Percentiles rank a stretch among this genome's conserved stretches.
phyloP scores from a whole-genome alignment of 2,329 filamentous ascomycete genomes.

The Periconia sp. region DNA sequence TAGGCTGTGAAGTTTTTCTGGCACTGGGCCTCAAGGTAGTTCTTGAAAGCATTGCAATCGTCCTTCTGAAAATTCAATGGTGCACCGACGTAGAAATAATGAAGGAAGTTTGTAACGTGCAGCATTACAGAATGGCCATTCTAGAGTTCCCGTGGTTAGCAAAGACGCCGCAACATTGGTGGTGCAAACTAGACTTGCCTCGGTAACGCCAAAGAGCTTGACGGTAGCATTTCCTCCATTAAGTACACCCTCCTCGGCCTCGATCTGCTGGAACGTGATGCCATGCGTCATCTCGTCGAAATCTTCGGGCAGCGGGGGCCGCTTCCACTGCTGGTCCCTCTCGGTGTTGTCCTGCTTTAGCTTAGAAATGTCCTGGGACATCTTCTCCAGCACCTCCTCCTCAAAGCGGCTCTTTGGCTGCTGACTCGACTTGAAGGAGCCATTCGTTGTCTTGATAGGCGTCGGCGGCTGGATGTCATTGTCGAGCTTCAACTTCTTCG shows the following conservation, averaged over 20 bases:
- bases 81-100: slow-evolving; percentile 93
- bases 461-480: slow-evolving; percentile 60
- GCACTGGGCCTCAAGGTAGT: slow-evolving; percentile 79
- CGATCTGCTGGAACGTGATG: slow-evolving; percentile 94
- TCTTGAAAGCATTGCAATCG: slow-evolving; percentile 79
- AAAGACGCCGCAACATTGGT: not conserved
- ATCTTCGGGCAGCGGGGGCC: slow-evolving; percentile 62
- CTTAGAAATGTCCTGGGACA: slow-evolving; percentile 89
- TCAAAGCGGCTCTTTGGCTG: slow-evolving; percentile 92
- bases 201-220: slow-evolving; percentile 92
- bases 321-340: slow-evolving; percentile 90
- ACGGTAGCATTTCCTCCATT: slow-evolving; percentile 78
- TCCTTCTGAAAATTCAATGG: slow-evolving; percentile 79
- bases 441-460: slow-evolving; percentile 67
- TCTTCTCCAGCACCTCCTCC: slow-evolving; percentile 90
- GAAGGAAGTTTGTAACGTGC: slow-evolving; percentile 93
- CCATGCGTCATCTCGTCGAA: slow-evolving; percentile 70
- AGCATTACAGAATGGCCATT: slow-evolving; percentile 88
- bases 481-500: slow-evolving; percentile 87
- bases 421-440: slow-evolving; percentile 68
- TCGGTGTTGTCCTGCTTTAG: slow-evolving; percentile 88
- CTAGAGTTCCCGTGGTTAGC: slow-evolving; percentile 40
- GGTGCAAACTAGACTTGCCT: slow-evolving; percentile 54
- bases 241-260: slow-evolving; percentile 87
- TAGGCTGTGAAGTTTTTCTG: slow-evolving; percentile 62